Base-by-base conservation (phyloP, 1,284 basidiomycete genomes). In the Ceratobasidium sp. region DNA sequence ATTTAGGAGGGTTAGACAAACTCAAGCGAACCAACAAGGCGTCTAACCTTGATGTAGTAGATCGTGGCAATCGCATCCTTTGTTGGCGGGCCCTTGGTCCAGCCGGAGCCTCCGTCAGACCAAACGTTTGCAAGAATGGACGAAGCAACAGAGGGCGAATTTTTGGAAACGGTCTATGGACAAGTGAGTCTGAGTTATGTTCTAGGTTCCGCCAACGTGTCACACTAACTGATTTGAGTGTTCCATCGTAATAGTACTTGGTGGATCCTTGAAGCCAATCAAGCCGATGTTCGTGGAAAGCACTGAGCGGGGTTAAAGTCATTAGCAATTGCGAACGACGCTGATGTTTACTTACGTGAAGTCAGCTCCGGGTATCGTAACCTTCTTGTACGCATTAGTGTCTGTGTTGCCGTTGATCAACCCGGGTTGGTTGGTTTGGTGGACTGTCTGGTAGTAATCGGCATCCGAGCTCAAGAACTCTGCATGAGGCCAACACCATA, bases 201-300 rank as follows among this genome's bases (percentile, higher is more conserved):
- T 12, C 20, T 1, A 3, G 42, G 45, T 7, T 12, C 10, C 45
- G 45, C 20, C n/a, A n/a, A n/a, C n/a, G n/a, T n/a, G 1, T 7
- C 1, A 6, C 3, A 58, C 58, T 40, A 40, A 72, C 69, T 15
- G 35, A 31, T 17, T 68, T 72, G 27, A 60, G 57, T 8, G 50
- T 29, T 38, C 69, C 70, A 52, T 73, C 68, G 42, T 69, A 70
- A 58, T 68, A 73, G 43, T 68, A 73, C 20, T 68, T 68, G 20
- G 58, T 68, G 31, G 52, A 17, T 17, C 32, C 56, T 13, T 70
- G 73, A 7, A 70, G 35, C 73, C 73, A 73, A 49, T 73, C 73
- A 62, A 73, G 67, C 7, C 73, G 70, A 50, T 73, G 73, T 35
- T 73, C 69, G n/a, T 69, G 65, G 35, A 73, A 73, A 4, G 72